A percentile compares a stretch with the other conserved stretches of the same genome.
Evolutionary conservation across 2,329 filamentous ascomycete species (phyloP).

Genomic region (Orbilia oligospora): DNA sequence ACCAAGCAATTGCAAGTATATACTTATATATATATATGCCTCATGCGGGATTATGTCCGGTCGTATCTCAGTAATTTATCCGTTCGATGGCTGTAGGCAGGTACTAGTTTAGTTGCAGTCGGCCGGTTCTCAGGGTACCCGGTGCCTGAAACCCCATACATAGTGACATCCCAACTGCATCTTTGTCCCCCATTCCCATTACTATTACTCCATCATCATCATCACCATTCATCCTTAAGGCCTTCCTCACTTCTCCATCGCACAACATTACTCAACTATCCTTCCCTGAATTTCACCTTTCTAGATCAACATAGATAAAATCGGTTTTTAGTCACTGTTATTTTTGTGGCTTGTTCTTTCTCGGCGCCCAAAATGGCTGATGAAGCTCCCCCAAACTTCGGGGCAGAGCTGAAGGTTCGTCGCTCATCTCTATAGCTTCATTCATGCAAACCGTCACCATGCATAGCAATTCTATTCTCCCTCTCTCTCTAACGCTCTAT

Average conservation of each 20-base stretch:
- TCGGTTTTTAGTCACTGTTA: too few relatives aligned
- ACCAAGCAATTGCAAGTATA: too few relatives aligned
- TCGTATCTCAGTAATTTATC: constrained; percentile 20
- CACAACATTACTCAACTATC: neutral
- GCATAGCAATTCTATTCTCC: neutral
- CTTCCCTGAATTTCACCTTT: neutral
- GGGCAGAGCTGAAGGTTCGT: constrained; percentile 88
- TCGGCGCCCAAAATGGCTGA: constrained; percentile 67
- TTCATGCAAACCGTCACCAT: neutral
- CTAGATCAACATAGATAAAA: neutral
- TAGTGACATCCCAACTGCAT: constrained; percentile 10
- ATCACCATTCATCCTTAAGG: neutral
- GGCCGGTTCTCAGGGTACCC: neutral
- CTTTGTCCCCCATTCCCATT: constrained; percentile 3
- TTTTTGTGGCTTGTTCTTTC: too few relatives aligned
- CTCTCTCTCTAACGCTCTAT: constrained; percentile 32
- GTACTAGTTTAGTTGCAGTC: neutral
- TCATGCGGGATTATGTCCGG: constrained; percentile 45
- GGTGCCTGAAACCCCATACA: constrained; percentile 6
- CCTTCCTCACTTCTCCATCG: neutral
- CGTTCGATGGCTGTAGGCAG: constrained; percentile 6
- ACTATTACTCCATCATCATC: neutral
- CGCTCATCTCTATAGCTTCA: constrained; percentile 38
- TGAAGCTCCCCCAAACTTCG: constrained; percentile 87
- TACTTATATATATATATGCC: constrained; percentile 38